phyloP scores from a whole-genome alignment of 805 yeast species.

The Myxozyma neglecta region DNA sequence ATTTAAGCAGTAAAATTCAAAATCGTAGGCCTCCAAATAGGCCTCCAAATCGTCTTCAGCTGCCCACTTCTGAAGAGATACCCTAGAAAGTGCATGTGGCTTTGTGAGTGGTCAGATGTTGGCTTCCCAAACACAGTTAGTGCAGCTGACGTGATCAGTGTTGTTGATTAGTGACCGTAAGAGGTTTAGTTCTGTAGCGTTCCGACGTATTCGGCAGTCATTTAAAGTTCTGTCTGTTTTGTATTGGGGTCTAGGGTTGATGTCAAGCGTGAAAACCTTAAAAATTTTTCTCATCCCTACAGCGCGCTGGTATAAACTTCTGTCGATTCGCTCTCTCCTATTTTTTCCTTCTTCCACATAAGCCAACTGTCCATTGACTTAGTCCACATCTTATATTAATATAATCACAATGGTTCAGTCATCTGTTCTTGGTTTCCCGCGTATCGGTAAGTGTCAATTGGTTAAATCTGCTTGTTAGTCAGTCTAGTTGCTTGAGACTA shows the following conservation, averaged over 20 bases:
- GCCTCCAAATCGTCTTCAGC: too few relatives aligned
- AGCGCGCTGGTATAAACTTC: background rate
- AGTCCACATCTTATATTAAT: background rate
- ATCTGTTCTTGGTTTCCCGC: slow-evolving; percentile 98
- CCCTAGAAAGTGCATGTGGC: background rate
- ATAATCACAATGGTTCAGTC: slow-evolving; percentile 79
- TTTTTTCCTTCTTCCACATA: slow-evolving; percentile 1
- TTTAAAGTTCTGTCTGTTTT: background rate
- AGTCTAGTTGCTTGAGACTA: background rate
- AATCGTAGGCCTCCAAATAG: too few relatives aligned
- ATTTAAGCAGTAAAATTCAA: too few relatives aligned
- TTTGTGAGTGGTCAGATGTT: background rate
- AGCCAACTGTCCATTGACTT: slow-evolving; percentile 1
- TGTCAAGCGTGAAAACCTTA: background rate
- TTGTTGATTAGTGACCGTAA: background rate
- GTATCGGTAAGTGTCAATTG: slow-evolving; percentile 52
- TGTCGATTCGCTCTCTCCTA: background rate
- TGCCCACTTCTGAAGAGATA: background rate
- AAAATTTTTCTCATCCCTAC: background rate
- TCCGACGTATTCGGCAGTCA: slow-evolving; percentile 8
- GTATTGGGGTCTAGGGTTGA: background rate
- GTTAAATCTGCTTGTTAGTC: background rate
- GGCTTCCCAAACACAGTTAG: background rate
- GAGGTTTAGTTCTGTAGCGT: background rate
- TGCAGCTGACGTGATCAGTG: background rate